A percentile compares a stretch with the other conserved stretches of the same genome.
These are phyloP conservation scores for Debaryomyces udenii DNA, from an alignment of 1,139 yeast genomes.

Conservation along the genomic window DNA sequence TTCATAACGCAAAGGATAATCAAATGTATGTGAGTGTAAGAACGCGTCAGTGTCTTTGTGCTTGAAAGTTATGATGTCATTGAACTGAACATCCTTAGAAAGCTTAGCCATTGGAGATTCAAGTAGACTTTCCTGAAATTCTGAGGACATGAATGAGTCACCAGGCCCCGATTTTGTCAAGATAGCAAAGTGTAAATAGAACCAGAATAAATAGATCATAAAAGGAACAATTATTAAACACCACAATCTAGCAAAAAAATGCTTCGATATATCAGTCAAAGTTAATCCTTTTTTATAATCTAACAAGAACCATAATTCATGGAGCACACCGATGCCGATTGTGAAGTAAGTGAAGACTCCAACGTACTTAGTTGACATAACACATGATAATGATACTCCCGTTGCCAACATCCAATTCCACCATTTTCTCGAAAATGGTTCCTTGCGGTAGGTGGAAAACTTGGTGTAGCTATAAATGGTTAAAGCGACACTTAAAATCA, in stretches of 20 bases:
- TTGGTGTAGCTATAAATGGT: conserved; percentile 78
- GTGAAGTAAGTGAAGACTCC: conserved; percentile 90
- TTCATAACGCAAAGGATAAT: conserved; percentile 89
- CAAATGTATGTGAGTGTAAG: conserved; percentile 76
- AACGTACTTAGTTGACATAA: conserved; percentile 91
- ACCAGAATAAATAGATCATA: conserved; percentile 85
- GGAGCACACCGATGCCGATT: conserved; percentile 80
- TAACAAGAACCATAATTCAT: conserved; percentile 85
- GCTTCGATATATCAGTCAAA: conserved; percentile 59
- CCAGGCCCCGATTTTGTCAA: conserved; percentile 92
- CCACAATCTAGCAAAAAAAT: conserved; percentile 75
- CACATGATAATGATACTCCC: conserved; percentile 85
- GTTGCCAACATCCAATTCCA: conserved; percentile 85
- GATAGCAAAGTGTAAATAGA: conserved; percentile 84
- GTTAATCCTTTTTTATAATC: conserved; percentile 74
- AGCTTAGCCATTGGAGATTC: conserved; percentile 79
- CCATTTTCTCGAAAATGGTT: conserved; percentile 74
- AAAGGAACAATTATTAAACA: conserved; percentile 82
- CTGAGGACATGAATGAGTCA: conserved; percentile 88
- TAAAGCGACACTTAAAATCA: conserved; percentile 77
- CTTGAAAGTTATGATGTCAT: conserved; percentile 73
- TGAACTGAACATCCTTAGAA: conserved; percentile 72
- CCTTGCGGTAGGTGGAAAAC: conserved; percentile 70
- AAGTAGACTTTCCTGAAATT: conserved; percentile 86
- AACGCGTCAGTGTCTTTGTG: conserved; percentile 76